These are phyloP conservation scores for Pseudogymnoascus sp. DNA, from an alignment of 2,329 filamentous ascomycete species.

Conservation along the genomic window DNA sequence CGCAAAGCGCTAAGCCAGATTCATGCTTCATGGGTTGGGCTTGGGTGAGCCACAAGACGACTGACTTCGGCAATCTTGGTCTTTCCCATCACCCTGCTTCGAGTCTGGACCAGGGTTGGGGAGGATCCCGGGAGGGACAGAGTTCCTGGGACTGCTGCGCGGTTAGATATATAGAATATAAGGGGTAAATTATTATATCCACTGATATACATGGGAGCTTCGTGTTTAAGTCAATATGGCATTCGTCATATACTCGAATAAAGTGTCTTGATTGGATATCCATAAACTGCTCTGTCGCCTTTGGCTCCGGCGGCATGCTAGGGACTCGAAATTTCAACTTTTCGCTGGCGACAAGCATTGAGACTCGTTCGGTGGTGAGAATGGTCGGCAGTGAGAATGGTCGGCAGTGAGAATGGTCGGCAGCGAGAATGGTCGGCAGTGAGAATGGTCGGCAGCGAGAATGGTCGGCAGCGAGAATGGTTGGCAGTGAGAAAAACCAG, in stretches of 20 bases:
- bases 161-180: neutral
- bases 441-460: neutral
- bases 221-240: neutral
- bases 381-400: neutral
- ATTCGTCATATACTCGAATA: neutral
- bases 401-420: neutral
- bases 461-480: neutral
- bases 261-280: neutral
- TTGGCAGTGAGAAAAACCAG: neutral
- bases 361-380: too few relatives aligned
- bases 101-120: neutral
- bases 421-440: neutral
- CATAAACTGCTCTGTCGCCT: neutral
- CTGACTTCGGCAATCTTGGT: neutral
- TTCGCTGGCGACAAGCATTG: neutral
- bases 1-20: too few relatives aligned
- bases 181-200: neutral
- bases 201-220: neutral
- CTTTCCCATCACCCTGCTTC: neutral
- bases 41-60: neutral
- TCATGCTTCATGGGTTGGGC: neutral
- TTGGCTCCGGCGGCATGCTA: neutral
- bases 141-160: neutral
- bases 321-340: neutral
- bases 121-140: neutral